Percentiles rank a stretch among this genome's conserved stretches.
Conservation (phyloP, 2,329 filamentous ascomycete species). For the Massarina eburnea region DNA sequence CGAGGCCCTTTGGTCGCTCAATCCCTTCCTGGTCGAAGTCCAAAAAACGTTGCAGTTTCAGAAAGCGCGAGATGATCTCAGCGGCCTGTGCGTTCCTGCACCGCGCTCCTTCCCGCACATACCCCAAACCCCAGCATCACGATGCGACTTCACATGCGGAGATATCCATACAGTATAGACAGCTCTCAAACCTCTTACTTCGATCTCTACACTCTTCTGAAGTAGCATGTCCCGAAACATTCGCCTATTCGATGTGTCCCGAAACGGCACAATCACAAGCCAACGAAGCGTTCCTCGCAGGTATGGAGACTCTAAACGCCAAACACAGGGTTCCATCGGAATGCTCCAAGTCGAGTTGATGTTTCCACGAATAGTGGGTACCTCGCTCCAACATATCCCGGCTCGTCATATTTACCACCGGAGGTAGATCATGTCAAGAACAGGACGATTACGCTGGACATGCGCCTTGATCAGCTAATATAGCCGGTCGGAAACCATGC, state of each 20-base stretch:
- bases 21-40: too few species aligned
- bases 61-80: too few species aligned
- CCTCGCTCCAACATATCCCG: conserved; percentile 9
- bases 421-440: neutral
- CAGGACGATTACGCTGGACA: neutral
- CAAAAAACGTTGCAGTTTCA: too few species aligned
- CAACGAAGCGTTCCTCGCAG: neutral
- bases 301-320: neutral
- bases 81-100: too few species aligned
- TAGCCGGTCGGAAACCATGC: neutral
- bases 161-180: too few species aligned
- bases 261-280: neutral
- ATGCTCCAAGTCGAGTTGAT: conserved; percentile 8
- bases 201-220: too few species aligned
- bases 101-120: too few species aligned
- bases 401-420: conserved; percentile 1
- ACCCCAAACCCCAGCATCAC: neutral
- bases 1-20: too few species aligned
- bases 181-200: too few species aligned
- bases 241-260: too few species aligned
- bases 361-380: conserved; percentile 14
- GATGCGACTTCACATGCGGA: neutral
- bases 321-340: neutral
- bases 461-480: neutral
- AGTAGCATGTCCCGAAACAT: too few species aligned